Evolutionary conservation across 805 yeast species (phyloP), one percentile per base, ranked within the genome.

Genomic region (Priceomyces fermenticarens): DNA sequence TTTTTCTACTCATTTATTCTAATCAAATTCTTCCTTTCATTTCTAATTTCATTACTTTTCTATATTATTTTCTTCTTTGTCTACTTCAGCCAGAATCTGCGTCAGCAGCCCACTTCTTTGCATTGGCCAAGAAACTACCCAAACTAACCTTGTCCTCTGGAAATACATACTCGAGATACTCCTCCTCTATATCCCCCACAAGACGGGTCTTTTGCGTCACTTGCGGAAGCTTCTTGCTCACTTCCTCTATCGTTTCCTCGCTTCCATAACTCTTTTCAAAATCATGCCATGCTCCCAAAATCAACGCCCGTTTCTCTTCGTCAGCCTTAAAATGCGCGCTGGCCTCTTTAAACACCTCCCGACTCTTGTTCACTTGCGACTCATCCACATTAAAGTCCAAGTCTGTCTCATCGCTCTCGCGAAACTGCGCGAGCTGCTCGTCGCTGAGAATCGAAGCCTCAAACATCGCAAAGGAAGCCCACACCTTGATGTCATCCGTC

Each of bases 381-480:
- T 74, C 78, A 1, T 73, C 70, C 1, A 83, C 61, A 5, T 61
- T 70, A 38, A 78, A 69, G 45, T 70, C 78, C 41, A 83, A 72
- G 40, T 73, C 85, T 11, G 72, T 71, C 1, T 65, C 76, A 10
- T 62, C 73, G 30, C 70, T 75, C 14, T 60, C 65, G 10, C 72
- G 73, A 43, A 68, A 70, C 15, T 58, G 56, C 12, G 52, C 53
- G n/a, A 79, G 44, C 47, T 81, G 85, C 14, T 63, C 67, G 0
- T 70, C 68, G 1, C 81, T 72, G 6, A 88, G 88, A 0, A 81
- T 72, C 0, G 82, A 67, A 2, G 84, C 65, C 56, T 88, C 96
- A 58, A 85, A 84, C 47, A 79, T 60, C 2, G 95, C 95, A 52
- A 70, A 73, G 17, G 80, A 70, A 10, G 85, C 73, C 88, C 93